These are phyloP conservation scores for Podospora anserina DNA, from an alignment of 495 filamentous ascomycete genomes.

Conservation along the genomic window DNA sequence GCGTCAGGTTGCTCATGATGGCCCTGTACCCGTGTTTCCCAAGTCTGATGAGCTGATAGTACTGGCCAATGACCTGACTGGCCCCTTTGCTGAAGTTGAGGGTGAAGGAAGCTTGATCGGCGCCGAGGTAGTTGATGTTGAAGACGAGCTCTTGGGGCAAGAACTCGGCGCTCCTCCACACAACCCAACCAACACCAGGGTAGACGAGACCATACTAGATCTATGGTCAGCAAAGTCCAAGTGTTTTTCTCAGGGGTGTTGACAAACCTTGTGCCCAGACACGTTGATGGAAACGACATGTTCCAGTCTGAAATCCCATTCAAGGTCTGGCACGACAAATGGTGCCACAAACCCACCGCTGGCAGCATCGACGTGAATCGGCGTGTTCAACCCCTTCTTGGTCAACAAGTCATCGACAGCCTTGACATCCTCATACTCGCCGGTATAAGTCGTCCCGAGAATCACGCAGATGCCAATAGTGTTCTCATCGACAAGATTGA, in stretches of 20 bases:
- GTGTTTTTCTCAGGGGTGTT: neutral
- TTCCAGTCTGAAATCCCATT: constrained; percentile 85
- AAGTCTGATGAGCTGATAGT: constrained; percentile 91
- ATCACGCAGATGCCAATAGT: constrained; percentile 93
- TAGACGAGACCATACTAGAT: constrained; percentile 63
- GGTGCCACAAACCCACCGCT: constrained; percentile 87
- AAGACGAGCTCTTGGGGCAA: constrained; percentile 89
- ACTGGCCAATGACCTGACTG: constrained; percentile 88
- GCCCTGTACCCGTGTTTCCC: constrained; percentile 82
- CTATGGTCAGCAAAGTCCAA: constrained; percentile 5
- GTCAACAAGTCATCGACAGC: constrained; percentile 79
- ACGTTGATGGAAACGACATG: constrained; percentile 90
- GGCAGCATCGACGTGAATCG: constrained; percentile 90
- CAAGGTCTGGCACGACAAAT: constrained; percentile 74
- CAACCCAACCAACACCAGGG: constrained; percentile 88
- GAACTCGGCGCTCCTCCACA: constrained; percentile 81
- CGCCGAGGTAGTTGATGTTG: constrained; percentile 96
- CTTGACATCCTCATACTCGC: constrained; percentile 91
- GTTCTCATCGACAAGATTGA: constrained; percentile 87
- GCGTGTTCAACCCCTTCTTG: constrained; percentile 65
- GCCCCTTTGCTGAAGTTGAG: constrained; percentile 94
- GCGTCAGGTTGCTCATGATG: constrained; percentile 85
- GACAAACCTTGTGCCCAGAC: constrained; percentile 84
- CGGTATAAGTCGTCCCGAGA: constrained; percentile 90
- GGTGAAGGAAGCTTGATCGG: constrained; percentile 95